Evolutionary conservation across 192 early-diverging fungal genomes (phyloP).

Genomic region (Dimargaris cristalligena): DNA sequence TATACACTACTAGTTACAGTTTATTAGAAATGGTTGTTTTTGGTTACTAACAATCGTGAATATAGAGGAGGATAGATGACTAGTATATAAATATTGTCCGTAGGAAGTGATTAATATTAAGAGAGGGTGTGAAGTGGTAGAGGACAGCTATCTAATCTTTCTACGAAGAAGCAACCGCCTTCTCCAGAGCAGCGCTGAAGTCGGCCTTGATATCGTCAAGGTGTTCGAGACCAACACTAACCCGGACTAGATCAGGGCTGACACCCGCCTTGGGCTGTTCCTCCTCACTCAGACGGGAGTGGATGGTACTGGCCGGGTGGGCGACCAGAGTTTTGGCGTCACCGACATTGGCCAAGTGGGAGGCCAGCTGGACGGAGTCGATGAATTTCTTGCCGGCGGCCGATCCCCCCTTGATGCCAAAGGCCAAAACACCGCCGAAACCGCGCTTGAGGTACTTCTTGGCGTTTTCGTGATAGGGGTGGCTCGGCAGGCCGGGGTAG

Average conservation of each 20-base stretch:
- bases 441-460: constrained; percentile 67
- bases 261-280: constrained; percentile 69
- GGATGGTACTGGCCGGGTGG: constrained; percentile 70
- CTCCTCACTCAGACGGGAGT: constrained; percentile 68
- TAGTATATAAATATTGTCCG: too few species aligned
- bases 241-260: constrained; percentile 61
- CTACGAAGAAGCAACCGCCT: constrained; percentile 9
- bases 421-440: constrained; percentile 76
- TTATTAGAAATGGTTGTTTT: too few species aligned
- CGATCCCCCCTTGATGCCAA: constrained; percentile 41
- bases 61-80: too few species aligned
- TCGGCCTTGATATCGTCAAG: constrained; percentile 54
- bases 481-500: constrained; percentile 67
- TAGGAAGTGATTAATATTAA: too few species aligned
- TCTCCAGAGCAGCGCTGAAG: constrained; percentile 34
- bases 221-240: constrained; percentile 73
- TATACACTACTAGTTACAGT: too few species aligned
- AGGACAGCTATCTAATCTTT: too few species aligned
- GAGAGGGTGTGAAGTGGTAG: too few species aligned
- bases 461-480: constrained; percentile 62
- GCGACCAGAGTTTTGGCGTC: constrained; percentile 81
- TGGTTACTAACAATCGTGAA: too few species aligned
- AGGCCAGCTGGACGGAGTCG: constrained; percentile 56
- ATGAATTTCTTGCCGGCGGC: constrained; percentile 52
- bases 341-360: constrained; percentile 91